Base-by-base conservation (phyloP, 257 asterid species). In the Leptodermis oblonga region DNA sequence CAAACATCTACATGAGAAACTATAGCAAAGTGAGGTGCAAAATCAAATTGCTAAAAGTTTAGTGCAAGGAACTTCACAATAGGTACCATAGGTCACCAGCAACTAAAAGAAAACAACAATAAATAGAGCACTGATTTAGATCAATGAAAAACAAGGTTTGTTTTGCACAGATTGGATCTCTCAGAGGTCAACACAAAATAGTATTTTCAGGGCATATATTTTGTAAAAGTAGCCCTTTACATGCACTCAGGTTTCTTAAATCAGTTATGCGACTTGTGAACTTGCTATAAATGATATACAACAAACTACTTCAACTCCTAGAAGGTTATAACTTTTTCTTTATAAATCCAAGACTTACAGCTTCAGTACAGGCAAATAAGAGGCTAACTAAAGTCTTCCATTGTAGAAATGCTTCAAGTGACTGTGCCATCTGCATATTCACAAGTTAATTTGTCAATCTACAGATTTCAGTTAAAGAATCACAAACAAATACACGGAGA, bases 381-480 rank as follows among this genome's bases (percentile, higher is more conserved):
- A 94, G 95, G 84, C 86, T 82, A 71, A 86, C 75, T 77, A 94
- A 77, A 71, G 67, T 77, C 80, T 90, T 91, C 99, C 99, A 94
- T 74, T 94, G 97, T 43, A 87, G 23, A 91, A 86, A 94, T 75
- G 95, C 96, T 80, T 94, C 90, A 73, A 94, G 95, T 65, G 99
- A 94, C 76, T 94, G 99, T 51, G 96, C 97, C 95, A 94, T 94
- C 99, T 94, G 92, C 83, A 80, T 73, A 73, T 62, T 76, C 73
- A 42, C 42, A 70, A 73, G 60, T 41, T 36, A 69, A 75, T 56
- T 78, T 18, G 52, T 43, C 36, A 65, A 33, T 56, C 33, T 22
- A 41, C 25, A 15, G 45, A 62, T 13, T 18, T 34, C 12, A 58
- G 45, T 62, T 20, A 69, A 20, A 26, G 33, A 59, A 37, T 25